Base-by-base conservation (phyloP, 2,329 filamentous ascomycete species). In the Alternaria metachromatica region DNA sequence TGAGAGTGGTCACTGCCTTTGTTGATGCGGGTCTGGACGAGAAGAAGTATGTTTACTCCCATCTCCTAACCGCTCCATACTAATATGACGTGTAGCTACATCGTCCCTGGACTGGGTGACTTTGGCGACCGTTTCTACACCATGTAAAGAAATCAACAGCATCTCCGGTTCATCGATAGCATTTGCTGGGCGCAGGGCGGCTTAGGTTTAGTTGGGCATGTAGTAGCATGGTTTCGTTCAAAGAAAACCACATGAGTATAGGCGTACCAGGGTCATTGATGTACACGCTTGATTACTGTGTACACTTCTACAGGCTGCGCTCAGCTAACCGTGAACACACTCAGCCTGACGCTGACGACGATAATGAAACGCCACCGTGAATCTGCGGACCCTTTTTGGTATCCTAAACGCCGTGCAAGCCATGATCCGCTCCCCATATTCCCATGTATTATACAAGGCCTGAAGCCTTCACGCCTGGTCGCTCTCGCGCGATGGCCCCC, bases 41-140 rank as follows among this genome's bases (percentile, higher is more conserved):
- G 78, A 97, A 97, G 85, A 98, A 97, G 94, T 98, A 86, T 78
- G 89, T 85, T 30, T 11, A 26, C 11, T 50, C 69, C 74, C 46
- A 72, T 45, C 41, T 33, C 20, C 28, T 53, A 12, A 18, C 20
- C 20, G 12, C 20, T 20, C 20, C 21, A 4, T 57, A 21, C 62
- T 64, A 10, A 64, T 41, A 48, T 9, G 6, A 13, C 3, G 4
- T 49, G 6, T 79, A 98, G 95, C 80, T 98, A 97, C 80, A 98
- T 98, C 76, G 89, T 97, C 58, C 95, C 95, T 26, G 95, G 95
- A 26, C 86, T 98, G 18, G 95, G 95, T 70, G 95, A 98, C 80
- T 98, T 98, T 81, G 95, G 95, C 64, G 95, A 98, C 80, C 87
- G 95, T 69, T 98, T 96, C 82, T 98, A 97, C 81, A 97, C 95